Evolutionary conservation across 257 asterid species (phyloP).

Genomic region (Przewalskia tangutica): DNA sequence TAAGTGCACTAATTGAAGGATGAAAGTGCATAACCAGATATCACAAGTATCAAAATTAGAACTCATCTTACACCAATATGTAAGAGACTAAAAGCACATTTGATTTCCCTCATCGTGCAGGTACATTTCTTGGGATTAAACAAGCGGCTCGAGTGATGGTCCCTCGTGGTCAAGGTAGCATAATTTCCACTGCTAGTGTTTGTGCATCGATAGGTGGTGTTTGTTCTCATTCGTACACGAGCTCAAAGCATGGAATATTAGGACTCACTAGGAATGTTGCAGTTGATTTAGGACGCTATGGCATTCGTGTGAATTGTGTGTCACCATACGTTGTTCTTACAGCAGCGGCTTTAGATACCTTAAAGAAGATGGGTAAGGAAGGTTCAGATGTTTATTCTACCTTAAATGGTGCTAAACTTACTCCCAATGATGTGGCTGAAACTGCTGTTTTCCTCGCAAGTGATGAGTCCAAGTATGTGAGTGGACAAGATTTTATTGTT

Average conservation of each 20-base stretch:
- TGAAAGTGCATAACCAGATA: neutral
- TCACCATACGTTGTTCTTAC: slow-evolving; percentile 24
- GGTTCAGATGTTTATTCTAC: neutral
- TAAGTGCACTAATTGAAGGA: neutral
- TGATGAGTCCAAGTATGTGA: slow-evolving; percentile 27
- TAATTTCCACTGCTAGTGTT: slow-evolving; percentile 19
- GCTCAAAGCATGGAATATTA: slow-evolving; percentile 24
- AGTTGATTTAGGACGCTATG: slow-evolving; percentile 23
- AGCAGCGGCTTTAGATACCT: neutral
- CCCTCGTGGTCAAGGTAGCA: slow-evolving; percentile 19
- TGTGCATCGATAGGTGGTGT: slow-evolving; percentile 10
- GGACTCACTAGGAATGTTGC: slow-evolving; percentile 19
- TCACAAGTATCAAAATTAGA: neutral
- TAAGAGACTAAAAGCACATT: neutral
- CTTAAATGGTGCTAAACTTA: slow-evolving; percentile 11
- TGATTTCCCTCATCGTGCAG: neutral
- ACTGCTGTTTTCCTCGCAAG: slow-evolving; percentile 26
- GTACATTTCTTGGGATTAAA: slow-evolving; percentile 27
- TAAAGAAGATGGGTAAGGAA: slow-evolving; percentile 1
- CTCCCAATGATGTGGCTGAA: slow-evolving; percentile 20
- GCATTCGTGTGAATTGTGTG: slow-evolving; percentile 30
- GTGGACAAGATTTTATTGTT: slow-evolving; percentile 25
- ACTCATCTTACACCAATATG: neutral
- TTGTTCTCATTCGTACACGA: slow-evolving; percentile 16
- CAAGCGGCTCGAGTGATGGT: slow-evolving; percentile 40